phyloP scores from a whole-genome alignment of 345 rosid genomes.

The Tarenaya hassleriana region DNA sequence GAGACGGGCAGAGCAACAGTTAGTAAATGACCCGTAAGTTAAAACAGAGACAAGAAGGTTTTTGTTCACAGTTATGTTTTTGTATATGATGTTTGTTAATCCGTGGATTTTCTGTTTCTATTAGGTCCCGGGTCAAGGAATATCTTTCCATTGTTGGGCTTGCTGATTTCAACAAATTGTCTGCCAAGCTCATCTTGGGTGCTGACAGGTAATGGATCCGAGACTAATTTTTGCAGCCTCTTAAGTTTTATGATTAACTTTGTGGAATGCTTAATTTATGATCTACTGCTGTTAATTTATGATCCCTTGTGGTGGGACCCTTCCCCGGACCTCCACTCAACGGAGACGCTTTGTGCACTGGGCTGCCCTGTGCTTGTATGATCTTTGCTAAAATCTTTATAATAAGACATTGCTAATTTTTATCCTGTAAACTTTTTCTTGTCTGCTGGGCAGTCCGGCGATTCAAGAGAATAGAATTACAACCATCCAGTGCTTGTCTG shows the following conservation, averaged over 20 bases:
- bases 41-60: background rate
- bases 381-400: background rate
- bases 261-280: too few relatives aligned
- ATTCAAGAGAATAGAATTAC: conserved; percentile 65
- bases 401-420: background rate
- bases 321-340: too few relatives aligned
- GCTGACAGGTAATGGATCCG: conserved; percentile 51
- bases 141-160: conserved; percentile 89
- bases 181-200: conserved; percentile 90
- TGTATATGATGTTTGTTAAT: conserved; percentile 6
- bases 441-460: conserved; percentile 54
- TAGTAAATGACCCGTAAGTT: conserved; percentile 67
- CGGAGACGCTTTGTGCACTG: too few relatives aligned
- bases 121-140: conserved; percentile 80
- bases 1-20: conserved; percentile 69
- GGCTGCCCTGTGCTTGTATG: too few relatives aligned
- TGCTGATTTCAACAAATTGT: conserved; percentile 80
- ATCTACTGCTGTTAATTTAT: too few relatives aligned
- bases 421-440: background rate
- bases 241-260: background rate
- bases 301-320: too few relatives aligned
- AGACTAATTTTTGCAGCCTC: background rate
- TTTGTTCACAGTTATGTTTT: background rate
- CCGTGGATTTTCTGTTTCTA: background rate
- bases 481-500: conserved; percentile 91